These are phyloP conservation scores for Penicillium canescens DNA, from an alignment of 495 filamentous ascomycete genomes.

Conservation along the genomic window DNA sequence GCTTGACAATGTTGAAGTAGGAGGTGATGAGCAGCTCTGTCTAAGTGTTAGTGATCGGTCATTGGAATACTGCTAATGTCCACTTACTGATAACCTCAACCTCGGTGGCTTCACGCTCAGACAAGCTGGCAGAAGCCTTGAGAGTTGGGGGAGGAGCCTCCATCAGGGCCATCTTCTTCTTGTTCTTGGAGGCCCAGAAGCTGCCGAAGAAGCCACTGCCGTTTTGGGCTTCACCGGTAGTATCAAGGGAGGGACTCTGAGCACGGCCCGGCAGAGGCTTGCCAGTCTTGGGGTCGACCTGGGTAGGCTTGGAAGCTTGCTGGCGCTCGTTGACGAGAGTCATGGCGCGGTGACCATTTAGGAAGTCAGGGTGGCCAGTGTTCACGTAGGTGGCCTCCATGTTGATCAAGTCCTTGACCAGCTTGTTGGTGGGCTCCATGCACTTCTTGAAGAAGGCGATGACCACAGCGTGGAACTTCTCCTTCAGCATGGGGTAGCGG, in stretches of 20 bases:
- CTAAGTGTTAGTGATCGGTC: conserved; percentile 3
- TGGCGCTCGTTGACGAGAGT: conserved; percentile 93
- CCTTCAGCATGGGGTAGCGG: conserved; percentile 89
- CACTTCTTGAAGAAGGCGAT: conserved; percentile 96
- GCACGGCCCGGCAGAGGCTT: conserved; percentile 83
- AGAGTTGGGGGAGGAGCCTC: conserved; percentile 89
- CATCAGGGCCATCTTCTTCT: conserved; percentile 99
- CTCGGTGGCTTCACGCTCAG: conserved; percentile 89
- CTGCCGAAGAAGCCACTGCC: conserved; percentile 90
- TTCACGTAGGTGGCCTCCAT: conserved; percentile 99
- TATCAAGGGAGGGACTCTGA: conserved; percentile 63
- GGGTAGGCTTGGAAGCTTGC: conserved; percentile 77
- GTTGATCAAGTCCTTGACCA: conserved; percentile 86
- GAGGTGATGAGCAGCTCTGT: conserved; percentile 91
- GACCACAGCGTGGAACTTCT: conserved; percentile 95
- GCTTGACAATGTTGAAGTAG: conserved; percentile 96
- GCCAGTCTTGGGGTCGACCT: conserved; percentile 98
- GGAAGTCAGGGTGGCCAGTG: conserved; percentile 96
- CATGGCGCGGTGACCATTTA: conserved; percentile 96
- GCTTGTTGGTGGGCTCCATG: conserved; percentile 96
- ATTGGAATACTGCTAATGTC: too few relatives aligned
- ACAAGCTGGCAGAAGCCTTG: conserved; percentile 89
- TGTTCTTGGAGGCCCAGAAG: conserved; percentile 98
- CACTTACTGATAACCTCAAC: conserved; percentile 98
- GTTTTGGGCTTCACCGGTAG: conserved; percentile 53